Base-by-base conservation (phyloP, 768 basidiomycete species). In the Macrolepiota albuminosa region DNA sequence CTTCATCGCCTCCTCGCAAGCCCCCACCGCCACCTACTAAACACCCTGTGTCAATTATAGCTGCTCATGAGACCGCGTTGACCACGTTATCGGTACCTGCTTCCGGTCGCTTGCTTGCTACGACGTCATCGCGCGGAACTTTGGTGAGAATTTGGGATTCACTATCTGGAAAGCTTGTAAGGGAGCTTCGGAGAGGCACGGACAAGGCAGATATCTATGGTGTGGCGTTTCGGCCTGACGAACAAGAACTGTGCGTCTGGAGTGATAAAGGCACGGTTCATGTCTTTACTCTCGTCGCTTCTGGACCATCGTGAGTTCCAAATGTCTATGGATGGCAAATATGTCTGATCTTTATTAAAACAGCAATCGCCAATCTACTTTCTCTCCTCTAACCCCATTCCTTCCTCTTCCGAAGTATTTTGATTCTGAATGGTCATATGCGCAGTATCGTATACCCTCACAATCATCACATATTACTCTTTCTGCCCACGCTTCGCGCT, bases 261-360 rank as follows among this genome's bases (percentile, higher is more conserved):
- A 95, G 93, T 68, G 94, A 97, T 72, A 97, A 97, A 73, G 94
- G 94, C 39, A 97, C 94, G 0, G 86, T 97, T 7, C 94, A 97
- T 69, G 79, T 95, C 46, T 96, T 95, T 72, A 85, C 89, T 46
- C 78, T 96, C 26, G 78, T 81, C 50, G 79, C 80, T 43, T 83
- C 87, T 21, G 86, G 85, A 8, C 72, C 83, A 62, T 82, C 84
- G 88, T 89, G 71, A 78, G 88, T 54, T 52, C 56, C 49, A 18
- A 61, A 39, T 55, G 1, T 45, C 29, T 37, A 34, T 37, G 14
- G 14, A 36, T 39, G 21, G 1, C 14, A 24, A 42, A 8, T 14
- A 10, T 13, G 14, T 46, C 29, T 45, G 33, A 37, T 55, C 16
- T 24, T 50, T 40, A 18, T 24, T 42, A 48, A 46, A 43, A 39